Conservation (phyloP, 2,329 filamentous ascomycete species). For the Lecanosticta acicola region DNA sequence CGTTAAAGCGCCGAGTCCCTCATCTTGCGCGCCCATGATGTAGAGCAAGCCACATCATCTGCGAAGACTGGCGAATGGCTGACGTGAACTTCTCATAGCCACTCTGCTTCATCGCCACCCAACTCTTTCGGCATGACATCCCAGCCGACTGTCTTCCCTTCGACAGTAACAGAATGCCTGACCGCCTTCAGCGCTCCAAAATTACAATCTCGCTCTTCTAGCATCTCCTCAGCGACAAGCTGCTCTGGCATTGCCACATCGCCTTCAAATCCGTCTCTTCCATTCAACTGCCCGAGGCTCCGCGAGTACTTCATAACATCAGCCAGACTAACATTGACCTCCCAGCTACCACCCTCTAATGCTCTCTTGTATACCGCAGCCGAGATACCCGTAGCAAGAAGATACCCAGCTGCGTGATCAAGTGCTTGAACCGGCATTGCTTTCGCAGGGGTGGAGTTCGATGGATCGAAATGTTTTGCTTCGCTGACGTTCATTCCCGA, state of each 20-base stretch:
- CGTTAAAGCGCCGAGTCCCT: too few relatives aligned
- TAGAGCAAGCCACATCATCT: too few relatives aligned
- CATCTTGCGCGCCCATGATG: too few relatives aligned
- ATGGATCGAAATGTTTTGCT: conserved; percentile 40
- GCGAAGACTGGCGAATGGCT: too few relatives aligned
- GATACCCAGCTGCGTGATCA: conserved; percentile 52
- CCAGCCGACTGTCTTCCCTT: conserved; percentile 46
- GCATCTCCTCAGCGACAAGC: conserved; percentile 9
- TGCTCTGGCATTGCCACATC: conserved; percentile 22
- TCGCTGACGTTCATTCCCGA: conserved; percentile 54
- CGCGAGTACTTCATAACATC: conserved; percentile 53
- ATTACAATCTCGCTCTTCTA: conserved; percentile 42
- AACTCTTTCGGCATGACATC: conserved; percentile 48
- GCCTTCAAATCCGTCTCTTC: conserved; percentile 40
- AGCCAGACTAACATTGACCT: conserved; percentile 52
- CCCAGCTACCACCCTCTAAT: conserved; percentile 44
- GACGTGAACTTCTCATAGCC: conserved; percentile 30
- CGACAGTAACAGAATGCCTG: conserved; percentile 45
- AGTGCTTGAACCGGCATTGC: conserved; percentile 50
- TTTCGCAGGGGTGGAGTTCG: conserved; percentile 34
- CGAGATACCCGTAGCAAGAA: conserved; percentile 50
- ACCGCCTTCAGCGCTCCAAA: conserved; percentile 48
- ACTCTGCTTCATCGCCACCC: conserved; percentile 44
- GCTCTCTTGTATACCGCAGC: conserved; percentile 48
- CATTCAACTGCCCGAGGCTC: conserved; percentile 49